These are phyloP conservation scores for Podospora comata DNA, from an alignment of 495 filamentous ascomycete species.

Conservation along the genomic window DNA sequence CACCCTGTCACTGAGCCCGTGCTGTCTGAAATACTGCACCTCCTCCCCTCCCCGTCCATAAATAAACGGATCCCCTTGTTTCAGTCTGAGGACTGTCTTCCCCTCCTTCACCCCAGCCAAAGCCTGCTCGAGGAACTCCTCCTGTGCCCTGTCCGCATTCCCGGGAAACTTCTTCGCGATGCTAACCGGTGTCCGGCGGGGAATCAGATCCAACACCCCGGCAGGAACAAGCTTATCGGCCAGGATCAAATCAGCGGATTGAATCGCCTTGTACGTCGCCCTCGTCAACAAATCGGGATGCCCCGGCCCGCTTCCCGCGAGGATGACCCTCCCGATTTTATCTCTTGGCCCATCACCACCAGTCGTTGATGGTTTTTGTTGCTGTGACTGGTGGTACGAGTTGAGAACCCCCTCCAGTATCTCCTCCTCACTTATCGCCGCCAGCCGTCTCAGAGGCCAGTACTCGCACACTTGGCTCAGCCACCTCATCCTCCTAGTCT, in stretches of 20 bases:
- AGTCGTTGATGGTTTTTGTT: not conserved
- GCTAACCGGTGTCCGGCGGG: conserved; percentile 80
- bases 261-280: conserved; percentile 84
- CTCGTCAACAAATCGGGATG: conserved; percentile 87
- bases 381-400: conserved; percentile 50
- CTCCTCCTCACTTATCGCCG: conserved; percentile 73
- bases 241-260: conserved; percentile 78
- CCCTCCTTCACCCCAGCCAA: conserved; percentile 68
- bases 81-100: conserved; percentile 78
- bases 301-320: conserved; percentile 91
- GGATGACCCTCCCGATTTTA: conserved; percentile 65
- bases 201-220: conserved; percentile 81
- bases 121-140: conserved; percentile 80
- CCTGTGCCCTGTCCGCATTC: conserved; percentile 90
- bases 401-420: conserved; percentile 63
- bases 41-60: conserved; percentile 95
- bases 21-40: conserved; percentile 72
- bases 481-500: conserved; percentile 85
- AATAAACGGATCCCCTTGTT: conserved; percentile 95
- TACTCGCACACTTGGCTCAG: conserved; percentile 96
- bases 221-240: conserved; percentile 95
- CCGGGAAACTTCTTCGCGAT: conserved; percentile 98
- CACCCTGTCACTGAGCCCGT: conserved; percentile 55
- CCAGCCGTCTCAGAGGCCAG: conserved; percentile 84
- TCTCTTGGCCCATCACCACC: not conserved